Base-by-base conservation (phyloP, 1,139 yeast genomes). In the Zygotorulaspora mrakii region DNA sequence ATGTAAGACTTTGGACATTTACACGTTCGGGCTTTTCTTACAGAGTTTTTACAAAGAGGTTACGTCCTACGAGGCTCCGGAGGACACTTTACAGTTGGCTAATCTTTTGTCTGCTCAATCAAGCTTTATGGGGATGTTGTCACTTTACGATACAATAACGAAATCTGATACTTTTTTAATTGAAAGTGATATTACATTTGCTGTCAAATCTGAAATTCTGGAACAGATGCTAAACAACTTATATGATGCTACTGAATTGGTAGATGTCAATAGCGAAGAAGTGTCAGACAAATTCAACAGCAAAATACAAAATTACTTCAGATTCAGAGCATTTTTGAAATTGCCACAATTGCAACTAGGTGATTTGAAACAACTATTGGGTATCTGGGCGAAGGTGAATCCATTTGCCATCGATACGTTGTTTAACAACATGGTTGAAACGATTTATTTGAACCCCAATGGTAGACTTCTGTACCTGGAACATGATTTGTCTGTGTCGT, bases 341-440 rank as follows among this genome's bases (percentile, higher is more conserved):
- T 37, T 47, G 14, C 57, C 58, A 12, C 39, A 35, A 5, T 30
- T 57, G 20, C 24, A 43, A 1, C 38, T 45, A 7, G 25, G 35
- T 13, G 55, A 54, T 22, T 29, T 61, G 23, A 30, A 35, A n/a
- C 50, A 48, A 20, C 42, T 59, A 12, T 33, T 61, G 10, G 31
- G 43, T 5, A 49, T 61, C 23, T 58, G 61, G 61, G 27, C 45
- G 5, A 38, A 21, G 12, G 43, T 46, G 5, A 41, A 51, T 10
- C 56, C 57, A 2, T 27, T 34, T 5, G 43, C 48, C 8, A 36
- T 58, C n/a, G 54, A 50, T 30, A 37, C 48, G 3, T 44, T 59
- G 7, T 57, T 58, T 45, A 59, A 61, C 34, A 59, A 61, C 31
- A 47, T 59, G 31, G 54, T 58, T 5, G 64, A 59, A 37, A 51